Percentiles rank a stretch among this genome's conserved stretches.
Conservation (phyloP, 73 alveolate genomes). For the Paramecium biaurelia region DNA sequence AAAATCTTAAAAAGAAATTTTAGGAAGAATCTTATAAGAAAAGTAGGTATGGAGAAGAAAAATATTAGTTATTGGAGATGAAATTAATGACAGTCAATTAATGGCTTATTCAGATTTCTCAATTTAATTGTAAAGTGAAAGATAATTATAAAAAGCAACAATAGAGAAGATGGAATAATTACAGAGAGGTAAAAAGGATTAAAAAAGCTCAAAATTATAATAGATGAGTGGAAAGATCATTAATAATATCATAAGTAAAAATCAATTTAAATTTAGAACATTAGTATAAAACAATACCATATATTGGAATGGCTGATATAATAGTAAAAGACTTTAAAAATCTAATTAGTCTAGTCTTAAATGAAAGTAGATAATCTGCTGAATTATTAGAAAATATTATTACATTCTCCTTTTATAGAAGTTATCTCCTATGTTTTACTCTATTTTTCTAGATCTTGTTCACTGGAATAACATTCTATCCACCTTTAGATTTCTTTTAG, state of each 20-base stretch:
- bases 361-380: conserved; percentile 2
- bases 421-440: not conserved
- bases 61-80: conserved; percentile 24
- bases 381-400: conserved; percentile 33
- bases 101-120: not conserved
- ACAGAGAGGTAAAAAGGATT: not conserved
- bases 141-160: not conserved
- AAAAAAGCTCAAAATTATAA: not conserved
- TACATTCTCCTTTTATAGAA: not conserved
- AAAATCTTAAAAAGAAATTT: not conserved
- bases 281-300: not conserved
- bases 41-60: not conserved
- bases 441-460: not conserved
- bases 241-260: not conserved
- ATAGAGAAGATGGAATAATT: not conserved
- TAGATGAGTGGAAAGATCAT: not conserved
- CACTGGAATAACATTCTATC: not conserved
- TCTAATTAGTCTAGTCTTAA: not conserved
- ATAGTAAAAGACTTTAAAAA: not conserved
- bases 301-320: not conserved
- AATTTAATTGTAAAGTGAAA: not conserved
- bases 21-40: not conserved
- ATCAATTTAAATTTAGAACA: not conserved
- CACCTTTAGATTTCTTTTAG: conserved; percentile 1
- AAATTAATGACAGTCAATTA: not conserved